phyloP scores from a whole-genome alignment of 2,329 filamentous ascomycete genomes.

The Monosporascus sp. region DNA sequence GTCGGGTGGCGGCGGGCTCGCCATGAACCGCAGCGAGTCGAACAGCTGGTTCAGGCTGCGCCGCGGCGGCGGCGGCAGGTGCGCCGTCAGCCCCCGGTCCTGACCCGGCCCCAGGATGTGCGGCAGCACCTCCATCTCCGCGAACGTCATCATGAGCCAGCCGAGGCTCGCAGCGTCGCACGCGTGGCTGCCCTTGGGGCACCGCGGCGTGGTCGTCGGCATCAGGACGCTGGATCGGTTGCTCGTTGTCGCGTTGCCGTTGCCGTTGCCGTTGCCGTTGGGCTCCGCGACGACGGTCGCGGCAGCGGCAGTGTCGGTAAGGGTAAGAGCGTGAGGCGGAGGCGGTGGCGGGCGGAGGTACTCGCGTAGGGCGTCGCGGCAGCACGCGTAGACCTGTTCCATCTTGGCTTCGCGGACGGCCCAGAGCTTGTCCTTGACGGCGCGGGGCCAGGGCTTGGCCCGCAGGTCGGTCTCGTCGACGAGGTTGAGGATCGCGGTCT shows the following conservation, averaged over 20 bases:
- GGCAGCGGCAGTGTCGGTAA: background rate
- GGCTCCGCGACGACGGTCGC: background rate
- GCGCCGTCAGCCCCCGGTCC: conserved; percentile 13
- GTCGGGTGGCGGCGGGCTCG: conserved; percentile 35
- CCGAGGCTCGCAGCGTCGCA: conserved; percentile 50
- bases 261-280: too few relatives aligned
- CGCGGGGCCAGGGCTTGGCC: conserved; percentile 40
- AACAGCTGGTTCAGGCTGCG: conserved; percentile 42
- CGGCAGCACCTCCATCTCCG: conserved; percentile 40
- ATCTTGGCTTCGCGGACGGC: conserved; percentile 44
- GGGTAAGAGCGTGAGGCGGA: background rate
- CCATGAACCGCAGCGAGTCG: conserved; percentile 36
- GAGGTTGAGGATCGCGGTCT: conserved; percentile 42
- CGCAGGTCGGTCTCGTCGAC: conserved; percentile 37
- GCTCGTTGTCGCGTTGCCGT: conserved; percentile 5
- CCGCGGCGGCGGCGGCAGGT: conserved; percentile 19
- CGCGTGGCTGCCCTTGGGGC: conserved; percentile 42
- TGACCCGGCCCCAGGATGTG: conserved; percentile 31
- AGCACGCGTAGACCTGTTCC: conserved; percentile 44
- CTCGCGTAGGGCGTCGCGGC: conserved; percentile 38
- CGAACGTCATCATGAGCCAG: conserved; percentile 48
- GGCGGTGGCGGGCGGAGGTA: conserved; percentile 29
- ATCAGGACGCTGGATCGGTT: conserved; percentile 15
- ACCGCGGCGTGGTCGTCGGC: conserved; percentile 39
- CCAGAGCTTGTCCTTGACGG: conserved; percentile 43